Base-by-base conservation (phyloP, 2,329 filamentous ascomycete species). In the Tolypocladium capitatum region DNA sequence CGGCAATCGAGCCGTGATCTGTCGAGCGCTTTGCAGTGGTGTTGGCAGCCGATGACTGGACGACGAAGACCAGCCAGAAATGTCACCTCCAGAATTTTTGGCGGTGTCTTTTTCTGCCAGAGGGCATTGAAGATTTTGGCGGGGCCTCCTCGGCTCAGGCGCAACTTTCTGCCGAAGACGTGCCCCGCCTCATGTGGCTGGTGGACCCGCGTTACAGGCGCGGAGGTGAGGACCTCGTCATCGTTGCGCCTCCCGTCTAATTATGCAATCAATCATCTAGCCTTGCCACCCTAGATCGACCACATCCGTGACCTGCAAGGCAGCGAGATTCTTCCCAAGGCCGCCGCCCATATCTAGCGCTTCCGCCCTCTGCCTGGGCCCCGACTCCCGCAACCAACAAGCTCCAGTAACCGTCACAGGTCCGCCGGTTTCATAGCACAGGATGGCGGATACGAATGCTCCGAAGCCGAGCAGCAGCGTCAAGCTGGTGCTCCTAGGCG, bases 391-490 rank as follows among this genome's bases (percentile, higher is more conserved):
- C 21, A 10, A 24, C n/a, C n/a, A 32, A 16, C 30, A 14, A 31
- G 13, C 34, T 28, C 31, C 27, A 10, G 9, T 24, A 28, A 20
- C 24, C 46, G 42, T 18, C 28, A 4, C 33, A 27, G 35, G 9
- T 27, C 16, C 9, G 4, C 16, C 38, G 24, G 4, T 18, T 14
- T 10, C 16, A 28, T 4, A 18, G 24, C 38, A 30, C 33, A 35
- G 28, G n/a, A 69, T 69, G 67, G 63, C 67, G 51, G 67, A 69
- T 53, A 58, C 59, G 63, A 80, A 78, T 58, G 74, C 77, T 63
- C 85, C 88, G 52, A 98, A 97, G 74, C 92, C 92, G 53, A 97
- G 90, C 76, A 97, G 90, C 81, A 98, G 92, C 73, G 92, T 98
- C 67, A 98, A 98, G 83, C 84, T 98, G 58, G 92, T 98, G 55